Percentiles rank a stretch among this genome's conserved stretches.
Conservation (phyloP, 176 grass and related monocot species). For the Tuctoria greenei region DNA sequence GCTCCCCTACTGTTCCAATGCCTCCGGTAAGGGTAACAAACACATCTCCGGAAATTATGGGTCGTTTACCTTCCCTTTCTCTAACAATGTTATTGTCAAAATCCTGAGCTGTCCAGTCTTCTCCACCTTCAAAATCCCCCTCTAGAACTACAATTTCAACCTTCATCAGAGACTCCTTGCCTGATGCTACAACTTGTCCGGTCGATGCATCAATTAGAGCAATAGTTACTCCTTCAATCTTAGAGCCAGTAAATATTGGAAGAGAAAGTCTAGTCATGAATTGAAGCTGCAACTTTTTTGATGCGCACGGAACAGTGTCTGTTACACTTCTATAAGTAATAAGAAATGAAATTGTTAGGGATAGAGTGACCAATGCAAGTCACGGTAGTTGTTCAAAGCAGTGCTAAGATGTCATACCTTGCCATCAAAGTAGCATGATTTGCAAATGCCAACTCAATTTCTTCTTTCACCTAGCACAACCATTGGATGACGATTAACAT, state of each 20-base stretch:
- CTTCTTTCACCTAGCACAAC: constrained; percentile 81
- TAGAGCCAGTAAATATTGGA: constrained; percentile 90
- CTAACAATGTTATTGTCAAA: constrained; percentile 86
- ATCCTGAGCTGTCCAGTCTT: constrained; percentile 76
- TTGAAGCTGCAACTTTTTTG: constrained; percentile 63
- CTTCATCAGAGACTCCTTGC: constrained; percentile 55
- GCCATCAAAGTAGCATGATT: constrained; percentile 65
- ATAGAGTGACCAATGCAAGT: background rate
- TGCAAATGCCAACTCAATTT: constrained; percentile 77
- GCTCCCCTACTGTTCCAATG: constrained; percentile 58
- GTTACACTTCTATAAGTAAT: constrained; percentile 47
- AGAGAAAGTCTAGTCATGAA: constrained; percentile 85
- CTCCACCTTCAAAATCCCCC: constrained; percentile 79
- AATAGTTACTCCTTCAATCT: constrained; percentile 77
- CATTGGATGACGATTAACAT: background rate
- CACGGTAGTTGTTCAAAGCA: constrained; percentile 4
- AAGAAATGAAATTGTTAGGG: constrained; percentile 40
- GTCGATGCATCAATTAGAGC: constrained; percentile 62
- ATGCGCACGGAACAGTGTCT: constrained; percentile 45
- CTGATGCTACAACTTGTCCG: constrained; percentile 43
- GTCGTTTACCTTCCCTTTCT: constrained; percentile 84
- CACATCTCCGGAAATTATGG: constrained; percentile 77
- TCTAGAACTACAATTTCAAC: constrained; percentile 90
- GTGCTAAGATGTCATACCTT: constrained; percentile 41
- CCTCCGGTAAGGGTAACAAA: constrained; percentile 59